These are phyloP conservation scores for Cicer cuneatum DNA, from an alignment of 306 rosid genomes.

Conservation along the genomic window DNA sequence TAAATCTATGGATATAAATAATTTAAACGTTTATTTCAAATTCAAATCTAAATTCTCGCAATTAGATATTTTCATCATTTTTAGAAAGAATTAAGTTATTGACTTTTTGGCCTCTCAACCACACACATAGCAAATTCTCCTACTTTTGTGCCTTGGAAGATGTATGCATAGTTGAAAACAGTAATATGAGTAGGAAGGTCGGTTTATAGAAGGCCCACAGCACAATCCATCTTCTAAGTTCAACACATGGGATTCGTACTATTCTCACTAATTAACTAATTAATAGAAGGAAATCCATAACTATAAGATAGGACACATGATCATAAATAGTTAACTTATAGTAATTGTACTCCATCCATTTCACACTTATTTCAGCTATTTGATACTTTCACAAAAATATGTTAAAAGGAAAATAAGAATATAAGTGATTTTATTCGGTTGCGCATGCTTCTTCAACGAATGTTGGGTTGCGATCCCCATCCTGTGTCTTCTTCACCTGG, in stretches of 20 bases:
- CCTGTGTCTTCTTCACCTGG: no score
- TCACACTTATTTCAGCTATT: no score
- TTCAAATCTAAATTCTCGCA: no score
- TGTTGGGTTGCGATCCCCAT: no score
- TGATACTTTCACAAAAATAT: no score
- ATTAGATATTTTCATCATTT: no score
- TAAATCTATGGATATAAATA: no score
- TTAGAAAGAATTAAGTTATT: neutral
- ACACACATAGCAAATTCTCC: slow-evolving; percentile 45
- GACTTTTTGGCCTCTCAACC: slow-evolving; percentile 40
- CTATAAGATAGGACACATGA: neutral
- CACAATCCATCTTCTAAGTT: slow-evolving; percentile 40
- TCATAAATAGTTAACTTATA: neutral
- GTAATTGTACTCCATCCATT: neutral
- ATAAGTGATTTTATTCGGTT: no score
- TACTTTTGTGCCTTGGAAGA: slow-evolving; percentile 47
- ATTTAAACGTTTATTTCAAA: no score
- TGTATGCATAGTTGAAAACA: slow-evolving; percentile 41
- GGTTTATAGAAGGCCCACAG: slow-evolving; percentile 51
- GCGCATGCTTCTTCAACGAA: no score
- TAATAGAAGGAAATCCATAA: neutral
- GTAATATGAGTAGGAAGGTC: slow-evolving; percentile 47
- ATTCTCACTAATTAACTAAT: neutral
- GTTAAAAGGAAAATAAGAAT: no score
- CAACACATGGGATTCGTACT: slow-evolving; percentile 38